These are phyloP conservation scores for Moesziomyces aphidis DNA, from an alignment of 1,284 basidiomycete genomes.

Conservation along the genomic window DNA sequence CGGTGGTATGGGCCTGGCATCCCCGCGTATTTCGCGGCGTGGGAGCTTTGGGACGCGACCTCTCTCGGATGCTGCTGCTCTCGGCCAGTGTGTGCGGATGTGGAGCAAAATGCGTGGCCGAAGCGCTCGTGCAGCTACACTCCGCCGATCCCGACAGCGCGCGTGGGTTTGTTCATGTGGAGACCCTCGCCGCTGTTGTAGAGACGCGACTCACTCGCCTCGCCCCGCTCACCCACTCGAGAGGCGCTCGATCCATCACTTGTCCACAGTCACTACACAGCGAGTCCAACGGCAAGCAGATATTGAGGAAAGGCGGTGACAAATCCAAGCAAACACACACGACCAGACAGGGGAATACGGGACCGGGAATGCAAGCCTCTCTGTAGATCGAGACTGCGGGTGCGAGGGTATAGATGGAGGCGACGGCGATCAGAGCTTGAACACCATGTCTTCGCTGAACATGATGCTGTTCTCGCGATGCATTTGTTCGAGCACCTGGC, in stretches of 20 bases:
- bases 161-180: no score
- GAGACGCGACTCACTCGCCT: no score
- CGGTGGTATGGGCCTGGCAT: not conserved
- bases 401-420: constrained; percentile 16
- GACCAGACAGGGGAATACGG: no score
- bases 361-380: no score
- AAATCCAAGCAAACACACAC: no score
- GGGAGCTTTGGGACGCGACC: not conserved
- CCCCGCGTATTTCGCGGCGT: not conserved
- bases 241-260: not conserved
- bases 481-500: constrained; percentile 74
- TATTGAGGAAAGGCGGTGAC: not conserved
- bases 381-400: not conserved
- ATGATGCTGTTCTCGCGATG: constrained; percentile 85
- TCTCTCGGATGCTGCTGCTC: not conserved
- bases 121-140: not conserved
- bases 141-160: no score
- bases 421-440: constrained; percentile 32
- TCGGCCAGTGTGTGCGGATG: not conserved
- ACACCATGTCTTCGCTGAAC: constrained; percentile 70
- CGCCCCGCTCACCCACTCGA: not conserved
- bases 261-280: not conserved
- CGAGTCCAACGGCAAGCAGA: not conserved
- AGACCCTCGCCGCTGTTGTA: no score
- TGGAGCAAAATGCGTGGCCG: not conserved